Percentiles rank a stretch among this genome's conserved stretches.
phyloP scores from a whole-genome alignment of 1,139 yeast species.

The Pichia sp. region DNA sequence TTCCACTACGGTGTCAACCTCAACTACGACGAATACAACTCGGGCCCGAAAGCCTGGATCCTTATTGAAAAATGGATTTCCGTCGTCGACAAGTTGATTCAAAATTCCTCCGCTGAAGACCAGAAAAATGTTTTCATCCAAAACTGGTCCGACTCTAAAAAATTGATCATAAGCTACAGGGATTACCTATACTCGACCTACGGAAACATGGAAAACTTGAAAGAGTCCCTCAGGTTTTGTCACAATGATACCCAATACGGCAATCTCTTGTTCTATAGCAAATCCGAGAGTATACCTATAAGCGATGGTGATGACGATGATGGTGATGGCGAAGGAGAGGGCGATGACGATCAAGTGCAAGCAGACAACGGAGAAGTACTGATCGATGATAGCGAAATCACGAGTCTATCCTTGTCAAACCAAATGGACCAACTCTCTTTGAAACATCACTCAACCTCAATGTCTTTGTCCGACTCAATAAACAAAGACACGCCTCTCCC shows the following conservation, averaged over 20 bases:
- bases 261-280: conserved; percentile 55
- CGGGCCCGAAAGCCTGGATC: conserved; percentile 68
- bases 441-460: not conserved
- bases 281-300: conserved; percentile 25
- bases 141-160: conserved; percentile 47
- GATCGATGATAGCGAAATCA: conserved; percentile 18
- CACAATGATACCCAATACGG: conserved; percentile 98
- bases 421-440: conserved; percentile 2
- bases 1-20: conserved; percentile 75
- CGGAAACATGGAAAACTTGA: conserved; percentile 39
- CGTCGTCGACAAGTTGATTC: conserved; percentile 44
- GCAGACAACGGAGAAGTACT: not conserved
- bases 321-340: conserved; percentile 13
- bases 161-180: conserved; percentile 46
- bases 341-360: conserved; percentile 21
- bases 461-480: conserved; percentile 7
- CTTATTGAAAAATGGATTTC: conserved; percentile 69
- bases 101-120: conserved; percentile 32
- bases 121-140: conserved; percentile 47
- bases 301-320: conserved; percentile 28
- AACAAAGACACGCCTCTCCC: conserved; percentile 22
- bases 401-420: conserved; percentile 20
- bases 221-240: conserved; percentile 64
- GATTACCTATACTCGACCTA: conserved; percentile 60
- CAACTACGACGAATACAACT: conserved; percentile 43